A percentile compares a stretch with the other conserved stretches of the same genome.
These are phyloP conservation scores for Xylaria sp. DNA, from an alignment of 2,329 filamentous ascomycete genomes.

Conservation along the genomic window DNA sequence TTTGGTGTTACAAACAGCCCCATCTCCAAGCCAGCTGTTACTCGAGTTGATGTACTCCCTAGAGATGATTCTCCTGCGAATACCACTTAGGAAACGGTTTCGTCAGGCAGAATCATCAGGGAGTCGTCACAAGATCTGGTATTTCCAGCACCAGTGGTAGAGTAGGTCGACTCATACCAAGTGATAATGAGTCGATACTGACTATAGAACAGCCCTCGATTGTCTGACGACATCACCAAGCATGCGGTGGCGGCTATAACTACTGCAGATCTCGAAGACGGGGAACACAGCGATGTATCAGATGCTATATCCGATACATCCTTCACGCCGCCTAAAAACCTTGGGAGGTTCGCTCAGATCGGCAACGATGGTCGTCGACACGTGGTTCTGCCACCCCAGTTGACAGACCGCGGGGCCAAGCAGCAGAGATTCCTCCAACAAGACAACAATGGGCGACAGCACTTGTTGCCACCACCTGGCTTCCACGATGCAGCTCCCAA, in stretches of 20 bases:
- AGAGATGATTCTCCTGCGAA: background rate
- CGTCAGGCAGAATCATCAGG: background rate
- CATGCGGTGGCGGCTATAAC: background rate
- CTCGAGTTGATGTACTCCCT: background rate
- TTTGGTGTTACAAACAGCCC: background rate
- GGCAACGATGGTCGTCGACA: conserved; percentile 8
- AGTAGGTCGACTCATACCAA: background rate
- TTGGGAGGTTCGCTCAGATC: background rate
- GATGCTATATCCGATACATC: conserved; percentile 25
- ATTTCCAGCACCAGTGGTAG: background rate
- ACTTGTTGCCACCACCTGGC: conserved; percentile 13
- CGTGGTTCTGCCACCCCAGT: background rate
- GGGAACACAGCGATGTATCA: background rate
- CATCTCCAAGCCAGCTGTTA: background rate
- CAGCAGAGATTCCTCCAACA: background rate
- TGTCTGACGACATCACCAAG: background rate
- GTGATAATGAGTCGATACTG: background rate
- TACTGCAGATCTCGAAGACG: background rate
- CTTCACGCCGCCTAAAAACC: conserved; percentile 15
- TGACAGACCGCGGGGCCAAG: background rate
- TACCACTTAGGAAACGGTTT: conserved; percentile 10
- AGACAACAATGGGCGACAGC: background rate
- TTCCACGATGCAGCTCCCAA: background rate
- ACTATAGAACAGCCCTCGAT: background rate
- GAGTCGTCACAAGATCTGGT: background rate